Base-by-base conservation (phyloP, 2,329 filamentous ascomycete genomes). In the Lachnellula subtilissima region DNA sequence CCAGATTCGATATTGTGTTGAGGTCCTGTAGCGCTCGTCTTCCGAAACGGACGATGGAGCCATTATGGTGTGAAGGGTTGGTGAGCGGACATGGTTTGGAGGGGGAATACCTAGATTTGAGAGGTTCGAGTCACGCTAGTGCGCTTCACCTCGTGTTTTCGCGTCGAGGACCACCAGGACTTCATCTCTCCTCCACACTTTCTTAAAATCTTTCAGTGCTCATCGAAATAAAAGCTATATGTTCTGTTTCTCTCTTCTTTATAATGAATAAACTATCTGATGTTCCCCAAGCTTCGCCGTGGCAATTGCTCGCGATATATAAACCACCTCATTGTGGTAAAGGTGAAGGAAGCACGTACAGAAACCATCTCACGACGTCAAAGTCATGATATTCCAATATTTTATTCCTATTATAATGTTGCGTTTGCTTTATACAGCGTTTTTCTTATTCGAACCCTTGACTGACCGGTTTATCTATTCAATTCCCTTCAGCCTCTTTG, bases 1-100 rank as follows among this genome's bases (percentile, higher is more conserved):
- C 94, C 94, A 99, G 56, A 95, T 80, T 45, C 89, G 84, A 70
- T 85, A 97, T 73, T 99, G 94, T 48, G 90, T 93, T 0, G 93
- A 96, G 51, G 88, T 83, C 35, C 91, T 86, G 74, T 97, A 99
- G 54, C 92, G 80, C 64, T 90, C 89, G 74, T 99, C 94, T 80
- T 99, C 94, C 35, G 65, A 28, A 6, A 47, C 12, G 5, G 45
- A 15, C 12, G 50, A 40, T 12, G 28, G 45, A 28, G 45, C 23
- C 45, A 47, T 47, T 14, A 15, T 32, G 23, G 5, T 47, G 23
- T 25, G 14, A 12, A 11, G 12, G 19, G 45, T 25, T 32, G 45
- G 19, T 32, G 23, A 23, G 23, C 14, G 45, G n/a, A 23, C 23
- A 47, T 32, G 45, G 19, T 28, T 14, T 35, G 23, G 45, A n/a